Percentiles rank a stretch among this genome's conserved stretches.
Evolutionary conservation across 306 rosid species (phyloP).

Genomic region (Urtica urens): DNA sequence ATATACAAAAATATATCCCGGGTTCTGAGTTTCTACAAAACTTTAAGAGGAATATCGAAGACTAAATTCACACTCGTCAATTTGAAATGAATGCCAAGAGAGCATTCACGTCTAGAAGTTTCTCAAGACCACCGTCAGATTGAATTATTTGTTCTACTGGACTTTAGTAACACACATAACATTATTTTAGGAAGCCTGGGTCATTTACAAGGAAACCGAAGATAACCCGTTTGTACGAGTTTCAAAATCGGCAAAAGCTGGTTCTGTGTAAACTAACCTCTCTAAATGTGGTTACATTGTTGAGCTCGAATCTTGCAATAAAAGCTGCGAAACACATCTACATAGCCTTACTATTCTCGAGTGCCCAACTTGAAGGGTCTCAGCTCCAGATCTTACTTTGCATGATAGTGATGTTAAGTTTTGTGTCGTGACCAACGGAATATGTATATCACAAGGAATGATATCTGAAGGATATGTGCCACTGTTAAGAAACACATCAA

Average conservation of each 20-base stretch:
- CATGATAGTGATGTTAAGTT: conserved; percentile 26
- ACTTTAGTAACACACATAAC: too few relatives aligned
- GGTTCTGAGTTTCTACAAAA: too few relatives aligned
- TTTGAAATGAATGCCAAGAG: too few relatives aligned
- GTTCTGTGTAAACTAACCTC: neutral
- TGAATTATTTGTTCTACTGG: too few relatives aligned
- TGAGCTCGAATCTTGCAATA: conserved; percentile 29
- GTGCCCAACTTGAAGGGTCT: conserved; percentile 38
- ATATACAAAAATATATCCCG: too few relatives aligned
- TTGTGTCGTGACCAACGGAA: conserved; percentile 13
- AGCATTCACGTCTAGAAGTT: too few relatives aligned
- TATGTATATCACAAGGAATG: conserved; percentile 45
- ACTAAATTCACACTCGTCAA: too few relatives aligned
- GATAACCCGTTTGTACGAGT: neutral
- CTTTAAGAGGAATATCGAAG: too few relatives aligned
- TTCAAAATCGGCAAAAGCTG: neutral
- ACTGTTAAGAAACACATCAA: conserved; percentile 38
- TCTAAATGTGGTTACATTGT: conserved; percentile 3
- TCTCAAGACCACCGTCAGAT: too few relatives aligned
- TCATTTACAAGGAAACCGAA: neutral
- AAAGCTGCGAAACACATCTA: conserved; percentile 36
- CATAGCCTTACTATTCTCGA: conserved; percentile 59
- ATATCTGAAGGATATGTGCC: conserved; percentile 65
- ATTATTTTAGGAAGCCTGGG: too few relatives aligned
- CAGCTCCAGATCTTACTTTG: conserved; percentile 36